Evolutionary conservation across 352 stramenopile species (phyloP).

Genomic region (Globisporangium paddicum): DNA sequence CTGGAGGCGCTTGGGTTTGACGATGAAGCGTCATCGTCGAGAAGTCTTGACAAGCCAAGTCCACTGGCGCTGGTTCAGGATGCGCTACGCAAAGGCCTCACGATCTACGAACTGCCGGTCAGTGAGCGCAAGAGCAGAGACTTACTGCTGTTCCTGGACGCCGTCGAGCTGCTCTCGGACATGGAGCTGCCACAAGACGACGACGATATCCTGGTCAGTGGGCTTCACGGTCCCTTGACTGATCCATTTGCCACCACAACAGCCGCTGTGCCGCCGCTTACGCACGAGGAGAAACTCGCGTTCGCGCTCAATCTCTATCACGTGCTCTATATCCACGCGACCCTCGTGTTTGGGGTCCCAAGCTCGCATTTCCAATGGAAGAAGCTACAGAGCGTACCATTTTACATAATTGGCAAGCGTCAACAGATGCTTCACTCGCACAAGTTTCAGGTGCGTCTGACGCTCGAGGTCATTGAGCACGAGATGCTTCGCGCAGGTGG

Average conservation of each 20-base stretch:
- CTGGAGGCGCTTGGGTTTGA: neutral
- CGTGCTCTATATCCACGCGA: constrained; percentile 82
- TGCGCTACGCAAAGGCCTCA: constrained; percentile 21
- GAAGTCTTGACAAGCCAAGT: neutral
- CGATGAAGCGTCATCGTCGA: neutral
- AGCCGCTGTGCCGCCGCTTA: constrained; percentile 6
- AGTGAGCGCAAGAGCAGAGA: constrained; percentile 15
- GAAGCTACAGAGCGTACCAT: constrained; percentile 49
- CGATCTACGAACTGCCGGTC: constrained; percentile 16
- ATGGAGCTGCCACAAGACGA: constrained; percentile 24
- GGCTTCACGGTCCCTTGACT: neutral
- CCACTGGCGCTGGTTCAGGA: constrained; percentile 20
- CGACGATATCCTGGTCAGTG: neutral
- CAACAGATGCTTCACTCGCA: neutral
- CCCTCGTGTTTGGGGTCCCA: constrained; percentile 48
- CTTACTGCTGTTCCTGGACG: constrained; percentile 42
- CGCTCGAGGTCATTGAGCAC: constrained; percentile 84
- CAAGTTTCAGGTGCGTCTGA: constrained; percentile 29
- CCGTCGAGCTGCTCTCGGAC: constrained; percentile 41
- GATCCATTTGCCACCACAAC: neutral
- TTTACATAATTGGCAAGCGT: constrained; percentile 32
- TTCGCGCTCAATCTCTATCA: constrained; percentile 92
- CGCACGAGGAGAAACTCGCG: constrained; percentile 39
- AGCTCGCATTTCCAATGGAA: constrained; percentile 73
- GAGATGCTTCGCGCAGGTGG: constrained; percentile 51